Conservation (phyloP, 768 basidiomycete genomes). For the Termitomyces sp. region DNA sequence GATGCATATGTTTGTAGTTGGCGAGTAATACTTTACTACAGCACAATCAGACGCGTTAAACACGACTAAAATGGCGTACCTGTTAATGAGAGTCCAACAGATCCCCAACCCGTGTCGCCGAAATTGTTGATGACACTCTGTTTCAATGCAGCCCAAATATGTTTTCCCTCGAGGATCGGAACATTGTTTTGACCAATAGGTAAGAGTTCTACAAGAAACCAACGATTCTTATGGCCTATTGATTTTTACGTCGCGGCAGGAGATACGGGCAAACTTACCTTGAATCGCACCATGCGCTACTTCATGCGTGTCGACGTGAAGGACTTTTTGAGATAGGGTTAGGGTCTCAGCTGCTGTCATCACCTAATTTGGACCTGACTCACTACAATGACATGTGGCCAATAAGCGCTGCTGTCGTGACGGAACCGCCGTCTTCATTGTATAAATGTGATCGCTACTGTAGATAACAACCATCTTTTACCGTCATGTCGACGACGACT, state of each 20-base stretch:
- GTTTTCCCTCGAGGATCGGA: slow-evolving; percentile 47
- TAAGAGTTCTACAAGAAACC: slow-evolving; percentile 85
- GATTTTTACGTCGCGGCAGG: not conserved
- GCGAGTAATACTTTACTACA: slow-evolving; percentile 85
- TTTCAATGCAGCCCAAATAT: slow-evolving; percentile 64
- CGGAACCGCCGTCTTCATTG: not conserved
- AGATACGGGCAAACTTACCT: slow-evolving; percentile 5
- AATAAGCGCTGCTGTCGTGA: not conserved
- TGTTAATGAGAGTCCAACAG: slow-evolving; percentile 63
- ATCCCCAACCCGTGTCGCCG: slow-evolving; percentile 85
- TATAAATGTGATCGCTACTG: not conserved
- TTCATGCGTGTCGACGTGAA: not conserved
- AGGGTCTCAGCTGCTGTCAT: too few relatives aligned
- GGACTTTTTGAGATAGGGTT: not conserved
- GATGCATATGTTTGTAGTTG: slow-evolving; percentile 78
- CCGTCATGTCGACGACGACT: slow-evolving; percentile 1
- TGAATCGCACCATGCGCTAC: slow-evolving; percentile 18
- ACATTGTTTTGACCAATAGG: slow-evolving; percentile 28
- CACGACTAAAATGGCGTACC: slow-evolving; percentile 31
- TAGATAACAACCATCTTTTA: not conserved
- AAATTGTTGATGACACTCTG: slow-evolving; percentile 69
- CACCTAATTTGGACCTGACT: not conserved
- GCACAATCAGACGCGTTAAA: slow-evolving; percentile 1
- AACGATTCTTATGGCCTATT: slow-evolving; percentile 60
- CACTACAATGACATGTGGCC: not conserved